A percentile compares a stretch with the other conserved stretches of the same genome.
Evolutionary conservation across 2,329 filamentous ascomycete genomes (phyloP).

Genomic region (Fusarium pseudograminearum): DNA sequence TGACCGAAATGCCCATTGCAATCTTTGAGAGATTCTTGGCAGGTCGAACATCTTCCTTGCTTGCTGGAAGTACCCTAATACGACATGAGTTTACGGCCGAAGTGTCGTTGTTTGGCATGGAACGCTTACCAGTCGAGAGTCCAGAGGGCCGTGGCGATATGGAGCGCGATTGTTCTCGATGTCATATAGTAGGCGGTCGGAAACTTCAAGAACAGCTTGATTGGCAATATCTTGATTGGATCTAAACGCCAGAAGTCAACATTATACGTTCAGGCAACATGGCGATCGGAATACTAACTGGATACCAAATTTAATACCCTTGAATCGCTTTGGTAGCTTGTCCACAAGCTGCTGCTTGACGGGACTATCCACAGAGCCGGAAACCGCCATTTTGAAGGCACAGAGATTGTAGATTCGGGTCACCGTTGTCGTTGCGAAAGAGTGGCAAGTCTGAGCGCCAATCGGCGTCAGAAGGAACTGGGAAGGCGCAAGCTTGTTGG

Average conservation of each 20-base stretch:
- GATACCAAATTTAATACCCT: slow-evolving; percentile 93
- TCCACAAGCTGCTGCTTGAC: slow-evolving; percentile 92
- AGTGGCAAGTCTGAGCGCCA: not conserved
- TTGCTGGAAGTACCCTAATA: slow-evolving; percentile 85
- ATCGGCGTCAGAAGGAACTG: not conserved
- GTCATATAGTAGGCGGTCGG: slow-evolving; percentile 94
- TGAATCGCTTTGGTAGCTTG: slow-evolving; percentile 89
- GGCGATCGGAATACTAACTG: slow-evolving; percentile 65
- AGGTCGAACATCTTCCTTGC: slow-evolving; percentile 81
- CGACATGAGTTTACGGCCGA: not conserved
- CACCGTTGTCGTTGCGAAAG: not conserved
- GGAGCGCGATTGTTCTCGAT: slow-evolving; percentile 81
- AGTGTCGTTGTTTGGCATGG: not conserved
- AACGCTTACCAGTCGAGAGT: slow-evolving; percentile 75
- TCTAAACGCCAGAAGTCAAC: slow-evolving; percentile 56
- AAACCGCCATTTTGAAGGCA: slow-evolving; percentile 24
- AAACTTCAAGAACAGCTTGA: slow-evolving; percentile 93
- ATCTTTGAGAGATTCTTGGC: slow-evolving; percentile 80
- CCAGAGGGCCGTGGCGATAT: slow-evolving; percentile 86
- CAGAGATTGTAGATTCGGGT: not conserved
- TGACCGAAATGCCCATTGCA: slow-evolving; percentile 98
- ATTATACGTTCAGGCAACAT: not conserved
- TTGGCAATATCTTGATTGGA: slow-evolving; percentile 95
- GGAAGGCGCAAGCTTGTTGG: slow-evolving; percentile 3
- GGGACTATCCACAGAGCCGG: slow-evolving; percentile 49